Percentiles rank a stretch among this genome's conserved stretches.
Evolutionary conservation across 805 yeast genomes (phyloP).

Genomic region (Clavispora asparagi): DNA sequence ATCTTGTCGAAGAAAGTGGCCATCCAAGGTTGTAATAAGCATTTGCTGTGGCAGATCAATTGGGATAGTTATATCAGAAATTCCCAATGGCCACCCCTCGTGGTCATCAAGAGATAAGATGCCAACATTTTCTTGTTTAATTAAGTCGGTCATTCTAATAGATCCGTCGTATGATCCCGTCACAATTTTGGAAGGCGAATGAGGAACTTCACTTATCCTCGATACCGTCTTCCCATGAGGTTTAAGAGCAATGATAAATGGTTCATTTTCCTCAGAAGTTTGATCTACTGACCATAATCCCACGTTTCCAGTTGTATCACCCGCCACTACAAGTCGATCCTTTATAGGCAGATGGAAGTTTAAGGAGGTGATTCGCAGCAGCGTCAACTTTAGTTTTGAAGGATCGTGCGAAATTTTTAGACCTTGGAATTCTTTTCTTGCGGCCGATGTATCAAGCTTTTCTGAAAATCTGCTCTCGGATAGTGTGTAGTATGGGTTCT

Average conservation of each 20-base stretch:
- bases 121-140: constrained; percentile 54
- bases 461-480: background rate
- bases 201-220: constrained; percentile 49
- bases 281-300: constrained; percentile 83
- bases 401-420: constrained; percentile 36
- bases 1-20: constrained; percentile 76
- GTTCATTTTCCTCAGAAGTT: constrained; percentile 32
- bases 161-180: constrained; percentile 88
- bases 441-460: background rate
- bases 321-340: constrained; percentile 68
- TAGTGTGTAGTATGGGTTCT: background rate
- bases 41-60: constrained; percentile 45
- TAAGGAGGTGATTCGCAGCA: constrained; percentile 68
- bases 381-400: constrained; percentile 62
- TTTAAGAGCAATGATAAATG: constrained; percentile 58
- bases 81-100: constrained; percentile 48
- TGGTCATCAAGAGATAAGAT: constrained; percentile 41
- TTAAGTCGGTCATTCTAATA: constrained; percentile 65
- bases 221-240: constrained; percentile 76
- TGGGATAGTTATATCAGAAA: constrained; percentile 67
- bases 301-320: constrained; percentile 81
- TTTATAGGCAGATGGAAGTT: constrained; percentile 69
- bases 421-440: constrained; percentile 40
- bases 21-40: constrained; percentile 73
- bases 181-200: constrained; percentile 49